Percentiles rank a stretch among this genome's conserved stretches.
These are phyloP conservation scores for Cnidoscolus chayamansa DNA, from an alignment of 441 rosid species.

Conservation along the genomic window DNA sequence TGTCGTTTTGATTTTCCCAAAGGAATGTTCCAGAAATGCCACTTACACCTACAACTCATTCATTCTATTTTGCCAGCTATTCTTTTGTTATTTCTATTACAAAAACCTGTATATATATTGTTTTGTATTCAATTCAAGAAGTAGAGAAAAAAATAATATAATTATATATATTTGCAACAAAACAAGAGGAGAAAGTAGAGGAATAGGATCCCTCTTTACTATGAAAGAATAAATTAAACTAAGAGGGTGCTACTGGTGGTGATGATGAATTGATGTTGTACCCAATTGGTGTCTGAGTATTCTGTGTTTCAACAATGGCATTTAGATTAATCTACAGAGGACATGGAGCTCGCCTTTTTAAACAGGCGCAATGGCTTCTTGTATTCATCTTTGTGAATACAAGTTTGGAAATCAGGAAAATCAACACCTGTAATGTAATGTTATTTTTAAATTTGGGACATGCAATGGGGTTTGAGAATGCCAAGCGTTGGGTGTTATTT, in stretches of 20 bases:
- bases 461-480: no score
- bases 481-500: no score
- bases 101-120: no score
- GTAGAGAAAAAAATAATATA: no score
- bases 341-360: conserved; percentile 56
- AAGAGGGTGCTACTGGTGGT: conserved; percentile 25
- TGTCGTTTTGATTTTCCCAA: no score
- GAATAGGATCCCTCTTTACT: conserved; percentile 60
- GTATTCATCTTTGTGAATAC: conserved; percentile 49
- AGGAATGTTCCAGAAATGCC: no score
- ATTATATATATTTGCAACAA: no score
- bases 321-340: conserved; percentile 48
- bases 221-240: conserved; percentile 34
- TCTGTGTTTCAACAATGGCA: conserved; percentile 12
- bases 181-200: conserved; percentile 69
- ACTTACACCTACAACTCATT: no score
- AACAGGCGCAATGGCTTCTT: conserved; percentile 45
- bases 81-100: no score
- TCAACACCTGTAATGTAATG: conserved; percentile 21
- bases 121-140: no score
- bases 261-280: conserved; percentile 21
- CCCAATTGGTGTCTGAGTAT: conserved; percentile 17
- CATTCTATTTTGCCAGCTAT: no score
- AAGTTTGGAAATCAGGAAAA: conserved; percentile 59
- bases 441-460: no score